Evolutionary conservation across 2,329 filamentous ascomycete genomes (phyloP).

Genomic region (Macrophomina phaseolina): DNA sequence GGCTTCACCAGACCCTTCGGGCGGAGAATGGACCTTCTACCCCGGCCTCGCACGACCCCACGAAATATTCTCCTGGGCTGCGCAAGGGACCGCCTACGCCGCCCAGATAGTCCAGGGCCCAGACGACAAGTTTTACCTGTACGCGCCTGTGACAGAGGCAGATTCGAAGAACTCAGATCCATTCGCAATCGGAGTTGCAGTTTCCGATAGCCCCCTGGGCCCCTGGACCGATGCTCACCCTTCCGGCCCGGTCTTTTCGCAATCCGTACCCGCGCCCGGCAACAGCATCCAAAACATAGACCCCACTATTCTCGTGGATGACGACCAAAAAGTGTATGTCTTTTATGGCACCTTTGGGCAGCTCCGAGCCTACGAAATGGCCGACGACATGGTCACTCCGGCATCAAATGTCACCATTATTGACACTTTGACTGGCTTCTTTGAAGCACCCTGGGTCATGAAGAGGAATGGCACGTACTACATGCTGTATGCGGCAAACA

Average conservation of each 20-base stretch:
- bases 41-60: slow-evolving; percentile 40
- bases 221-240: slow-evolving; percentile 47
- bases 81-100: slow-evolving; percentile 43
- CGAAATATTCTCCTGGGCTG: slow-evolving; percentile 44
- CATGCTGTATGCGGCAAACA: slow-evolving; percentile 49
- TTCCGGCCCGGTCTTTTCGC: slow-evolving; percentile 45
- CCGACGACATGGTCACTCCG: slow-evolving; percentile 47
- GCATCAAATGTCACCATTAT: slow-evolving; percentile 35
- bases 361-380: slow-evolving; percentile 44
- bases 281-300: slow-evolving; percentile 51
- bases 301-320: slow-evolving; percentile 47
- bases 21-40: slow-evolving; percentile 44
- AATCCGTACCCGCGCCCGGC: slow-evolving; percentile 38
- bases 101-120: slow-evolving; percentile 44
- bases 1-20: slow-evolving; percentile 36
- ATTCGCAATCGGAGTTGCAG: slow-evolving; percentile 49
- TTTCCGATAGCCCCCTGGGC: slow-evolving; percentile 42
- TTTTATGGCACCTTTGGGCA: slow-evolving; percentile 49
- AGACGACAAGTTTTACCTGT: slow-evolving; percentile 47
- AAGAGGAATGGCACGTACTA: slow-evolving; percentile 47
- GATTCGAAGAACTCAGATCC: slow-evolving; percentile 37
- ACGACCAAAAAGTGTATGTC: slow-evolving; percentile 42
- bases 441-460: slow-evolving; percentile 50
- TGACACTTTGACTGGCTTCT: slow-evolving; percentile 41
- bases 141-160: slow-evolving; percentile 43